These are phyloP conservation scores for Pistacia atlantica DNA, from an alignment of 345 rosid genomes.

Conservation along the genomic window DNA sequence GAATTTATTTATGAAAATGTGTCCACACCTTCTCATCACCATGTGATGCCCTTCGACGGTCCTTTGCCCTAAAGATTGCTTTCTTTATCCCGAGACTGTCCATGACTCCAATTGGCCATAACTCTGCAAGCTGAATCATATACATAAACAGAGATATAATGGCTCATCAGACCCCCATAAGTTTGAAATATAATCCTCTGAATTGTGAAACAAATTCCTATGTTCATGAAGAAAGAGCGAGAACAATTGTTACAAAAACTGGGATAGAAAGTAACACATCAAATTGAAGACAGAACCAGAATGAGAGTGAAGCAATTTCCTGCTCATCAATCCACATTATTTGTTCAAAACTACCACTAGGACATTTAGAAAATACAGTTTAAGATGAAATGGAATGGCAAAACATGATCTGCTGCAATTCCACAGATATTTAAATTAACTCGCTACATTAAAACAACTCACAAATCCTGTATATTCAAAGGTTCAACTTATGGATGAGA, in stretches of 20 bases:
- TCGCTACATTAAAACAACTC: neutral
- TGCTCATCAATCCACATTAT: neutral
- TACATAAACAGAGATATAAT: neutral
- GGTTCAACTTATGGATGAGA: neutral
- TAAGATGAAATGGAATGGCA: neutral
- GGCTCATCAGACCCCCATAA: neutral
- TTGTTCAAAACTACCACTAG: neutral
- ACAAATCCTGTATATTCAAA: neutral
- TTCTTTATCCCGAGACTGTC: conserved; percentile 49
- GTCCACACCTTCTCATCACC: conserved; percentile 23
- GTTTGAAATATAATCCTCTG: no score
- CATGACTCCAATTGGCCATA: conserved; percentile 60
- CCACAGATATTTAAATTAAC: neutral
- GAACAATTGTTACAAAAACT: neutral
- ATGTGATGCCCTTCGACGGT: conserved; percentile 37
- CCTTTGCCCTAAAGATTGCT: conserved; percentile 53
- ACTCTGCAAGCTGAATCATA: conserved; percentile 44
- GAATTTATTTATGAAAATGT: neutral
- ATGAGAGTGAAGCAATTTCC: no score
- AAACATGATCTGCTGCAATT: neutral
- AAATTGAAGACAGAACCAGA: neutral
- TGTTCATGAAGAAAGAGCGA: neutral
- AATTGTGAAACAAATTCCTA: no score
- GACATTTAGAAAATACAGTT: neutral
- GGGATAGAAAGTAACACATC: conserved; percentile 5